Evolutionary conservation across 805 yeast genomes (phyloP), one percentile per base, ranked within the genome.

Genomic region (Saturnispora kantuleensis): DNA sequence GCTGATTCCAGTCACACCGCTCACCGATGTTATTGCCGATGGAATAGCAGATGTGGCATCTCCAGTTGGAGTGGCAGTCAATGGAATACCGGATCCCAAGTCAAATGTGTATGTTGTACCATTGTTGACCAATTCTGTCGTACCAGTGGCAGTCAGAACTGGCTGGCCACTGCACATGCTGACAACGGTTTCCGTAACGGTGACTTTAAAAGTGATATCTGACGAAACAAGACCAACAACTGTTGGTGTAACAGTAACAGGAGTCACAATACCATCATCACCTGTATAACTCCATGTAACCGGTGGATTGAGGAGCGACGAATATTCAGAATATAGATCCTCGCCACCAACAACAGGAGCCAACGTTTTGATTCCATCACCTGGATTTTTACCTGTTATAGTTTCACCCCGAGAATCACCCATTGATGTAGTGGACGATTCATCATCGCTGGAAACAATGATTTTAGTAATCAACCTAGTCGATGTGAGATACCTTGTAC

Each of bases 341-440:
- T 38, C 41, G 17, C 41, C 41, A 30, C 41, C 41, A 16, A 30
- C 35, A 38, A 38, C 41, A 16, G 41, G 41, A 16, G 4, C 11
- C 3, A 38, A 10, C 4, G 35, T 12, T 16, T 21, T 38, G 17
- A 38, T 36, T 11, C 11, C 28, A 4, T 13, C 13, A 36, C 26
- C 7, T 10, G 12, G 17, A 10, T n/a, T 32, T 28, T n/a, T 10
- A 28, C 11, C 13, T 18, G 31, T 21, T 28, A 11, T 37, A 28
- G 39, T 29, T 39, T 11, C 13, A 11, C 10, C 41, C 5, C 7
- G 16, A n/a, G 13, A 12, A 34, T 11, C 37, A 15, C 11, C 37
- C 3, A 13, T 15, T 30, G 41, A 21, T 21, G 26, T 21, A 21
- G 5, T 21, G 26, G 26, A 21, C 26, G 26, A 21, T 21, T 21